These are phyloP conservation scores for Solidago caesia DNA, from an alignment of 129 eudicot genomes.

Conservation along the genomic window DNA sequence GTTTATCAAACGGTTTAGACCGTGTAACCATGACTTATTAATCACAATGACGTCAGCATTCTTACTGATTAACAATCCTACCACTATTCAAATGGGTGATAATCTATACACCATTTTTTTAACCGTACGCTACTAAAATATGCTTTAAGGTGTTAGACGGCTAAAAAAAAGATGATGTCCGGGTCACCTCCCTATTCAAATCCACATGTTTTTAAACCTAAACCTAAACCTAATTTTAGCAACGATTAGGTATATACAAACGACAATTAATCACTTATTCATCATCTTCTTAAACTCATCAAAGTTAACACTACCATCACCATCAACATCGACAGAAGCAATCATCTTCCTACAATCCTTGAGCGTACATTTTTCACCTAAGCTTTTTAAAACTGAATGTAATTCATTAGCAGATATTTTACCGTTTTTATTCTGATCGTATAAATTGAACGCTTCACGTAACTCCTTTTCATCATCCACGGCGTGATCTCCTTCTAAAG, in stretches of 20 bases:
- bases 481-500: constrained; percentile 28
- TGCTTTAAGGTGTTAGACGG: too few species aligned
- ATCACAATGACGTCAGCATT: too few species aligned
- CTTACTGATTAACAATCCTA: too few species aligned
- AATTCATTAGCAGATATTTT: constrained; percentile 68
- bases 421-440: constrained; percentile 81
- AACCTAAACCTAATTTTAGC: constrained; percentile 5
- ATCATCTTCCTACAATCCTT: constrained; percentile 82
- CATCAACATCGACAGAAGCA: constrained; percentile 72
- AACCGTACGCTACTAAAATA: too few species aligned
- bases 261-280: constrained; percentile 34
- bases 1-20: too few species aligned
- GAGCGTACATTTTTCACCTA: constrained; percentile 81
- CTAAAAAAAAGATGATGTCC: too few species aligned
- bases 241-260: constrained; percentile 18
- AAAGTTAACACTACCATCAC: constrained; percentile 81
- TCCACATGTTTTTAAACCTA: neutral
- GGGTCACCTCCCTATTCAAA: too few species aligned
- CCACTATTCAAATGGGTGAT: too few species aligned
- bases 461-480: constrained; percentile 52
- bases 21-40: too few species aligned
- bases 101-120: too few species aligned
- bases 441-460: constrained; percentile 79
- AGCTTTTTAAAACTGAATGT: constrained; percentile 61
- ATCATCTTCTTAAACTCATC: constrained; percentile 97